Conservation (phyloP, 129 eudicot genomes). For the Tagetes erecta region DNA sequence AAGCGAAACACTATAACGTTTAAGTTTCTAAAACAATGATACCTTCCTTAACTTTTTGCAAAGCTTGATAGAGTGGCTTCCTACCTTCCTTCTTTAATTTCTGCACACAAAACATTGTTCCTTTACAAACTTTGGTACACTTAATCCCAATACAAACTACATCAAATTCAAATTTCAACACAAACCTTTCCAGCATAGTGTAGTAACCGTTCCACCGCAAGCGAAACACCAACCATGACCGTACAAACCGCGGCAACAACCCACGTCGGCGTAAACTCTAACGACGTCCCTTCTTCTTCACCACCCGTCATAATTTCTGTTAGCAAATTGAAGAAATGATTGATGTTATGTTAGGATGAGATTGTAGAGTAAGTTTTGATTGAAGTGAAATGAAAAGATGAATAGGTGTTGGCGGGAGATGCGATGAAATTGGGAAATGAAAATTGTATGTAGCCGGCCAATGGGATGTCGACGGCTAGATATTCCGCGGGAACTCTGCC, state of each 20-base stretch:
- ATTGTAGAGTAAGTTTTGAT: not conserved
- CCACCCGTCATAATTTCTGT: conserved; percentile 7
- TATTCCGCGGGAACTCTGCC: not conserved
- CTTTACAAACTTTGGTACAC: not conserved
- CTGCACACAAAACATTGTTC: conserved; percentile 36
- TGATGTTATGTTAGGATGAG: too few relatives aligned
- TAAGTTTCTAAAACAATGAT: too few relatives aligned
- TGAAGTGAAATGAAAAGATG: conserved; percentile 3
- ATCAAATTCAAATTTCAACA: not conserved
- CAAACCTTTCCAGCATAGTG: conserved; percentile 73
- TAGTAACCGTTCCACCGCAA: conserved; percentile 65
- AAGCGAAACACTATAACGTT: too few relatives aligned
- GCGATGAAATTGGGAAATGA: conserved; percentile 11
- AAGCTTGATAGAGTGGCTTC: conserved; percentile 77
- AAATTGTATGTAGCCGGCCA: not conserved
- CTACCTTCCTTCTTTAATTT: conserved; percentile 65
- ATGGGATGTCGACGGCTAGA: not conserved
- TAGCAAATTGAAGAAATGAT: too few relatives aligned
- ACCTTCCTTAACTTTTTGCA: conserved; percentile 97
- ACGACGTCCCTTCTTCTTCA: conserved; percentile 58
- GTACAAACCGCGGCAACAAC: conserved; percentile 86
- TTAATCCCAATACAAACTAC: not conserved
- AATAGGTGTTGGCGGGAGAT: conserved; percentile 13
- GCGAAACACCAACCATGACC: conserved; percentile 72
- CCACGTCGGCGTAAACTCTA: conserved; percentile 93